Percentiles rank a stretch among this genome's conserved stretches.
Conservation (phyloP, 495 filamentous ascomycete genomes). For the Lineolata rhizophorae region DNA sequence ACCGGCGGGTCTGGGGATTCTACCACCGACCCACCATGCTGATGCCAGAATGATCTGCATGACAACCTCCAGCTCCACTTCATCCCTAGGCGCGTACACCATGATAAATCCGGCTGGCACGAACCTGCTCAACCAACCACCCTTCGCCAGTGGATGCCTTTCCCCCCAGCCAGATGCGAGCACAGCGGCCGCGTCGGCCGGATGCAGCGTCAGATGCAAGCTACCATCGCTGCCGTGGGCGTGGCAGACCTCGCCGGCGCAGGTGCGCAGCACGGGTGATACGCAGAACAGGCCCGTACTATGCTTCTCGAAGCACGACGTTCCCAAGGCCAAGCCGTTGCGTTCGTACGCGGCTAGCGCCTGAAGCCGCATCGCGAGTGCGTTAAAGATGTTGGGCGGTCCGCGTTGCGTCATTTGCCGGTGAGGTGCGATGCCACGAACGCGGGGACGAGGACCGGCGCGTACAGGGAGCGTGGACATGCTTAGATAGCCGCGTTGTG, state of each 20-base stretch:
- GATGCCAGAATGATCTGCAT: slow-evolving; percentile 51
- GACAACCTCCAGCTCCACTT: slow-evolving; percentile 43
- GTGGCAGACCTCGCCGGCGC: slow-evolving; percentile 50
- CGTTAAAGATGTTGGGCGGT: slow-evolving; percentile 24
- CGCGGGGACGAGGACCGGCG: slow-evolving; percentile 33
- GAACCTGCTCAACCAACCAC: slow-evolving; percentile 25
- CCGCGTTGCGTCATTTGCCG: slow-evolving; percentile 46
- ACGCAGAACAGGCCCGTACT: slow-evolving; percentile 45
- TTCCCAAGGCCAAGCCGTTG: slow-evolving; percentile 27
- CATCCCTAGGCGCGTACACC: slow-evolving; percentile 60
- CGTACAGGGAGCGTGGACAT: slow-evolving; percentile 34
- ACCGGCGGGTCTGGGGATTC: too few relatives aligned
- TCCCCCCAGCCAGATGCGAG: slow-evolving; percentile 68
- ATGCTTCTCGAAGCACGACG: slow-evolving; percentile 59
- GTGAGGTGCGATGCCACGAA: slow-evolving; percentile 57
- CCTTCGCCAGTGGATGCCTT: slow-evolving; percentile 52
- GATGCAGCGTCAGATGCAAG: slow-evolving; percentile 54
- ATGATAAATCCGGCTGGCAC: slow-evolving; percentile 47
- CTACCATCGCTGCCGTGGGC: slow-evolving; percentile 52
- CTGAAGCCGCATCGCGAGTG: slow-evolving; percentile 27
- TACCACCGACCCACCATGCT: slow-evolving; percentile 5
- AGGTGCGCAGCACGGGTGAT: slow-evolving; percentile 24
- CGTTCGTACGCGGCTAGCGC: slow-evolving; percentile 23
- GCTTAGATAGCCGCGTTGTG: slow-evolving; percentile 18
- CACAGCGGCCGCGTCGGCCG: slow-evolving; percentile 52